A percentile compares a stretch with the other conserved stretches of the same genome.
Evolutionary conservation across 352 stramenopile genomes (phyloP).

Genomic region (Phytophthora litchii): DNA sequence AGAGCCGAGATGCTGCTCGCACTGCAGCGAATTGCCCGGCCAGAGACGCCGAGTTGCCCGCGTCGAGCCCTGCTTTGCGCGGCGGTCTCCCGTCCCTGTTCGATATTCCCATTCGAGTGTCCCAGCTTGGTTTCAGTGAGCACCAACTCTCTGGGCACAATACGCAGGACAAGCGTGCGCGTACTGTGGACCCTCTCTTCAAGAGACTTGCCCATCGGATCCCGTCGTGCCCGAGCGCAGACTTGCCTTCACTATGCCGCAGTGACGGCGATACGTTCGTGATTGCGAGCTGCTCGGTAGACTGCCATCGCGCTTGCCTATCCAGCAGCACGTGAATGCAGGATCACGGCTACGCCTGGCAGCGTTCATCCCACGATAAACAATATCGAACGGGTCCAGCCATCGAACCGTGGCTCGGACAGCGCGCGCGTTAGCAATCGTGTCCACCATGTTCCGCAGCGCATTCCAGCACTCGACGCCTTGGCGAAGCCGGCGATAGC

Average conservation of each 20-base stretch:
- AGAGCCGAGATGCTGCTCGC: slow-evolving; percentile 9
- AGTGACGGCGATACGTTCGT: not conserved
- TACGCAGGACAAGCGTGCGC: not conserved
- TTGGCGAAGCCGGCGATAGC: not conserved
- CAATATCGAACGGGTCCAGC: slow-evolving; percentile 27
- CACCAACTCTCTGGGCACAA: slow-evolving; percentile 33
- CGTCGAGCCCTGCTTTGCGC: slow-evolving; percentile 21
- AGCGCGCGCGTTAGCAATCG: slow-evolving; percentile 12
- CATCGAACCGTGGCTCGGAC: not conserved
- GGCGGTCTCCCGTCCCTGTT: slow-evolving; percentile 18
- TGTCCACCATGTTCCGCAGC: not conserved
- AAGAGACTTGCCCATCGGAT: slow-evolving; percentile 16
- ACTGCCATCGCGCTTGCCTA: slow-evolving; percentile 1
- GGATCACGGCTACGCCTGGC: slow-evolving; percentile 5
- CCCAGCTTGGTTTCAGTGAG: slow-evolving; percentile 28
- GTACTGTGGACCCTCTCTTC: slow-evolving; percentile 12
- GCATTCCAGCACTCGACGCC: not conserved
- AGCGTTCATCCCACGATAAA: slow-evolving; percentile 24
- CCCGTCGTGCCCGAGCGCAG: slow-evolving; percentile 6
- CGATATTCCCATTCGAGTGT: slow-evolving; percentile 24
- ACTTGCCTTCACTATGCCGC: slow-evolving; percentile 18
- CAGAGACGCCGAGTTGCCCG: slow-evolving; percentile 2
- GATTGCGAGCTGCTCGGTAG: not conserved
- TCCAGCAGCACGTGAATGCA: slow-evolving; percentile 1
- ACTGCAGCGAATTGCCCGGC: not conserved